Evolutionary conservation across 140 eudicot species (phyloP).

Genomic region (Ambrosia hybrid): DNA sequence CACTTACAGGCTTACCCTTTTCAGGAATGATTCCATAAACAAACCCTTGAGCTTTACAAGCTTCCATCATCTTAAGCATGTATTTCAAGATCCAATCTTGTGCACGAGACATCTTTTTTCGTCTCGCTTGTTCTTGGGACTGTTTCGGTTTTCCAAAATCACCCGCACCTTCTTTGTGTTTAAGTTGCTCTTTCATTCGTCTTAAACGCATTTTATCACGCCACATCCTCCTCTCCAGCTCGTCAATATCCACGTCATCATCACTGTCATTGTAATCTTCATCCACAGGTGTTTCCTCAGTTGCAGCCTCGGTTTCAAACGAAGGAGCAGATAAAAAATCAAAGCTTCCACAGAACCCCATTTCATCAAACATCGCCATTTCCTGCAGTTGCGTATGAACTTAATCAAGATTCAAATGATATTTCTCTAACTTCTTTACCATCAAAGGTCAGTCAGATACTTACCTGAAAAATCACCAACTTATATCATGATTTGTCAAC

Average conservation of each 20-base stretch:
- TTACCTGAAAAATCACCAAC: constrained; percentile 6
- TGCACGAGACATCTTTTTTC: constrained; percentile 63
- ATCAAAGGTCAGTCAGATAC: neutral
- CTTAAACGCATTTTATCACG: constrained; percentile 54
- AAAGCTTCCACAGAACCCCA: constrained; percentile 31
- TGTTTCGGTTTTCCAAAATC: constrained; percentile 32
- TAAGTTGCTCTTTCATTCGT: constrained; percentile 56
- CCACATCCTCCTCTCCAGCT: constrained; percentile 75
- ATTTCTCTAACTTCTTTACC: neutral
- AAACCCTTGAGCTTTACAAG: constrained; percentile 63
- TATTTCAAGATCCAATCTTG: constrained; percentile 68
- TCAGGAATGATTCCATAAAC: constrained; percentile 70
- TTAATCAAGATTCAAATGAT: neutral
- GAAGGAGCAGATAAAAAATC: constrained; percentile 28
- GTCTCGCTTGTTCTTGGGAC: constrained; percentile 47
- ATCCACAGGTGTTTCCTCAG: constrained; percentile 7
- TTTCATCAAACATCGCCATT: constrained; percentile 30
- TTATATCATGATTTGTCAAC: neutral
- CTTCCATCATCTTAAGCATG: constrained; percentile 72
- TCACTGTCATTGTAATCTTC: constrained; percentile 35
- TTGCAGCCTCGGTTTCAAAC: neutral
- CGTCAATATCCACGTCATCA: constrained; percentile 60
- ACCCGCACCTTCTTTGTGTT: constrained; percentile 28
- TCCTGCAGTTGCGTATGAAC: neutral
- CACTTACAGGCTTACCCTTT: constrained; percentile 62